Evolutionary conservation across 1,284 basidiomycete genomes (phyloP).

Genomic region (Tilletia setariae): DNA sequence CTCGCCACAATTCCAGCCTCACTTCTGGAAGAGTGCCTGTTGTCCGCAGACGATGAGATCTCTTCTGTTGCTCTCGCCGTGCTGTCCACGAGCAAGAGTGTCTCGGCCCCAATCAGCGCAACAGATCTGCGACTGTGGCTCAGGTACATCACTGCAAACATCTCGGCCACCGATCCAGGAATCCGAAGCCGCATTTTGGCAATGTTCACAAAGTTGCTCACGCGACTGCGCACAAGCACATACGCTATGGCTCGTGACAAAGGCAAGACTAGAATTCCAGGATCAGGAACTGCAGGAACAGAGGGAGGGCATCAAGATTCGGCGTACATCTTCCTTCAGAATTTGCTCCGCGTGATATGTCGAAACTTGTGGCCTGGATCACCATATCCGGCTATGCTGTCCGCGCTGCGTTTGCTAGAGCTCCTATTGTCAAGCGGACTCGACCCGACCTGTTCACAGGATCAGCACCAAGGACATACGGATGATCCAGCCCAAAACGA

Average conservation of each 20-base stretch:
- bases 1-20: background rate
- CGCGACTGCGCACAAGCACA: constrained; percentile 39
- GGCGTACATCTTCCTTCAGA: constrained; percentile 14
- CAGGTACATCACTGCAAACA: background rate
- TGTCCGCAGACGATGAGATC: background rate
- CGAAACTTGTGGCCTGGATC: constrained; percentile 42
- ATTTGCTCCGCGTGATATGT: background rate
- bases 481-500: background rate
- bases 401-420: constrained; percentile 11
- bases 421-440: background rate
- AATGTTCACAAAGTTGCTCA: constrained; percentile 23
- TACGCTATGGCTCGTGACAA: constrained; percentile 25
- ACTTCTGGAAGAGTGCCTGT: background rate
- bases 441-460: constrained; percentile 3
- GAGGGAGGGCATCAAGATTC: no score
- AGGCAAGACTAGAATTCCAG: no score
- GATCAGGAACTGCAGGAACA: no score
- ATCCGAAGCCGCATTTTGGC: background rate
- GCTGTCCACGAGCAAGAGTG: background rate
- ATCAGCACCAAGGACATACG: constrained; percentile 2
- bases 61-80: background rate
- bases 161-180: constrained; percentile 3
- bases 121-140: background rate
- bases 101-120: background rate
- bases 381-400: constrained; percentile 41